Base-by-base conservation (phyloP, 192 early-diverging fungal genomes). In the Dissophora ornata region DNA sequence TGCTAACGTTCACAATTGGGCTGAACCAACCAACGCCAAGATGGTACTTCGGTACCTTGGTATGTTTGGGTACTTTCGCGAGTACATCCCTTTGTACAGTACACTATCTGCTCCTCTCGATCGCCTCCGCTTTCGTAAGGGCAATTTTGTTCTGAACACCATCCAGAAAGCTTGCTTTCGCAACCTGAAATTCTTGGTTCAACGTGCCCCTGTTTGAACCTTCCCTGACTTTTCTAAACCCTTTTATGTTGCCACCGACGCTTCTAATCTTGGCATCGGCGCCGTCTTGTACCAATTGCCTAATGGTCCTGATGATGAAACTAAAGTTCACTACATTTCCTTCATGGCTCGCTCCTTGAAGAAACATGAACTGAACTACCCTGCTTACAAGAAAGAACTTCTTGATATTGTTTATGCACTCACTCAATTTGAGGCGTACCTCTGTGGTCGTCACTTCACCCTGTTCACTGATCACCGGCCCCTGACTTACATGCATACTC, bases 391-490 rank as follows among this genome's bases (percentile, higher is more conserved):
- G 44, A 62, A 73, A 51, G 81, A 80, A 38, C 36, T 38, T 13
- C 36, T 38, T 9, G 36, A 13, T 9, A 38, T 38, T 38, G 36
- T 38, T 6, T 38, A 38, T 38, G 6, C 36, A 9, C 36, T 38
- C 13, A 38, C 36, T 38, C 36, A 38, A 38, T 38, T 38, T 38
- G 36, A 38, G 13, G 36, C 36, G 7, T 38, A 38, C 13, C 11
- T 84, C 0, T 80, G 53, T 25, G 77, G 80, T 55, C 51, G 54
- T 33, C 50, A 24, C 2, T 81, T 79, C 33, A 77, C 71, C 0
- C 19, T 84, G 24, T 81, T 47, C 33, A 78, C 78, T 0, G 80
- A 84, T 53, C 78, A 81, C 63, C 26, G 52, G 5, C 56, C 69
- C 18, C 56, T 80, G 4, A 69, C 61, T 13, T 74, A 47, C 48